phyloP scores from a whole-genome alignment of 1,139 yeast species.

The Saccharomycopsis hybrid region DNA sequence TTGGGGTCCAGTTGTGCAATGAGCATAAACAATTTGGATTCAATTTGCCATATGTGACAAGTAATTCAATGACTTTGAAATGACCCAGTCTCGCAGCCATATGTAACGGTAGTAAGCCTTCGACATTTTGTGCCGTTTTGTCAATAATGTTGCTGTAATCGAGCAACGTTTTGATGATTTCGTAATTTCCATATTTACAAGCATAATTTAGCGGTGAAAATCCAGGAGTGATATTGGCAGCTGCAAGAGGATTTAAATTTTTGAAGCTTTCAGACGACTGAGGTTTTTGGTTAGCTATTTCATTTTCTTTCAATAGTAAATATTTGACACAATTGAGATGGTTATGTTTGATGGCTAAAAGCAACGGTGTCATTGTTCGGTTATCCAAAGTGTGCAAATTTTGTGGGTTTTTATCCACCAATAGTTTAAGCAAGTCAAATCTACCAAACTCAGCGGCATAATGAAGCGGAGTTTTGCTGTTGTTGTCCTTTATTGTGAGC shows the following conservation, averaged over 20 bases:
- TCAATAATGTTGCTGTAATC: constrained; percentile 30
- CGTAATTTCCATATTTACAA: constrained; percentile 75
- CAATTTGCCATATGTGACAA: constrained; percentile 61
- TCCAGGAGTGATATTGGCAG: constrained; percentile 36
- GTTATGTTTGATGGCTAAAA: constrained; percentile 69
- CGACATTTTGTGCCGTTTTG: constrained; percentile 54
- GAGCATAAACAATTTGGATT: constrained; percentile 69
- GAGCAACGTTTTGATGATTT: constrained; percentile 59
- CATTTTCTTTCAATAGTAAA: constrained; percentile 30
- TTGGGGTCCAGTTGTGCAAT: constrained; percentile 89
- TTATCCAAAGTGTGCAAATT: constrained; percentile 49
- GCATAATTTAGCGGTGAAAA: constrained; percentile 87
- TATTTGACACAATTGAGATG: constrained; percentile 50
- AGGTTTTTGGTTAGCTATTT: too few species aligned
- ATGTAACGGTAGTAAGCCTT: constrained; percentile 84
- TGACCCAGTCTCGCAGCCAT: constrained; percentile 86
- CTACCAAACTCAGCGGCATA: constrained; percentile 75
- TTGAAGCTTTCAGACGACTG: too few species aligned
- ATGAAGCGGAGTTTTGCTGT: constrained; percentile 82
- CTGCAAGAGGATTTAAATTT: too few species aligned
- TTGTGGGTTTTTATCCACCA: constrained; percentile 14
- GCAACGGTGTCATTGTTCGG: constrained; percentile 73
- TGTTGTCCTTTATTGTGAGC: constrained; percentile 40
- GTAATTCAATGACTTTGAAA: constrained; percentile 54
- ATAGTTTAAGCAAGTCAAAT: constrained; percentile 41